Evolutionary conservation across 192 early-diverging fungal species (phyloP).

Genomic region (Polychytrium aggregatum): DNA sequence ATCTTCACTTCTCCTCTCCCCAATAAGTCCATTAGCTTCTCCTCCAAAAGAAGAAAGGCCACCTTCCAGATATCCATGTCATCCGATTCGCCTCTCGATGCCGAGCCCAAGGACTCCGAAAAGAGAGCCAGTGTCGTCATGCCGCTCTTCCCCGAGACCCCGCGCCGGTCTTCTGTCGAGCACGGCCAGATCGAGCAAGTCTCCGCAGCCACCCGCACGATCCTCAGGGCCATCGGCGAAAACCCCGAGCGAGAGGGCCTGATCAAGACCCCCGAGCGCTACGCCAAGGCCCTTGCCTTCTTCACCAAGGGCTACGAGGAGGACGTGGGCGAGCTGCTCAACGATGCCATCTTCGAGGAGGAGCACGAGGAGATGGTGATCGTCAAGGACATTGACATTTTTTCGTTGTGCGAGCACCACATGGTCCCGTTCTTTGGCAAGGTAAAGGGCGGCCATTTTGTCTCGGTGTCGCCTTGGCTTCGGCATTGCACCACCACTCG

Average conservation of each 20-base stretch:
- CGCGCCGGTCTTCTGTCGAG: too few relatives aligned
- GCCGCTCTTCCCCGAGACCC: too few relatives aligned
- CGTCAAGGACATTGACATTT: constrained; percentile 92
- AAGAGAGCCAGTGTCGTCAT: too few relatives aligned
- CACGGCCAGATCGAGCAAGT: constrained; percentile 75
- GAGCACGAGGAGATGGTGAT: constrained; percentile 99
- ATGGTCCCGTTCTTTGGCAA: constrained; percentile 97
- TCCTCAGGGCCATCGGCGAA: constrained; percentile 90
- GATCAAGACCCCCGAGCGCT: constrained; percentile 88
- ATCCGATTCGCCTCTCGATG: too few relatives aligned
- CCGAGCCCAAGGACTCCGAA: too few relatives aligned
- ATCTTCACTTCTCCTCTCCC: too few relatives aligned
- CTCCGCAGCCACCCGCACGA: constrained; percentile 70
- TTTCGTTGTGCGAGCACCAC: constrained; percentile 97
- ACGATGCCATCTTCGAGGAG: constrained; percentile 95
- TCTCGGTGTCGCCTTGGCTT: background rate
- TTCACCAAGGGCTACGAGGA: constrained; percentile 98
- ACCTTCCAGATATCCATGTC: too few relatives aligned
- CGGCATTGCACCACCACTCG: too few relatives aligned
- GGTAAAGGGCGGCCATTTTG: constrained; percentile 21
- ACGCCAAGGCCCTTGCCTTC: constrained; percentile 95
- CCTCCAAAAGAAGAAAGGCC: too few relatives aligned
- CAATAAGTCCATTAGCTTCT: too few relatives aligned
- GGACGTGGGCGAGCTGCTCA: constrained; percentile 76
- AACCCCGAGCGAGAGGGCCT: constrained; percentile 89